Base-by-base conservation (phyloP, 139 green algal genomes). In the Deuterostichococcus epilithicus region DNA sequence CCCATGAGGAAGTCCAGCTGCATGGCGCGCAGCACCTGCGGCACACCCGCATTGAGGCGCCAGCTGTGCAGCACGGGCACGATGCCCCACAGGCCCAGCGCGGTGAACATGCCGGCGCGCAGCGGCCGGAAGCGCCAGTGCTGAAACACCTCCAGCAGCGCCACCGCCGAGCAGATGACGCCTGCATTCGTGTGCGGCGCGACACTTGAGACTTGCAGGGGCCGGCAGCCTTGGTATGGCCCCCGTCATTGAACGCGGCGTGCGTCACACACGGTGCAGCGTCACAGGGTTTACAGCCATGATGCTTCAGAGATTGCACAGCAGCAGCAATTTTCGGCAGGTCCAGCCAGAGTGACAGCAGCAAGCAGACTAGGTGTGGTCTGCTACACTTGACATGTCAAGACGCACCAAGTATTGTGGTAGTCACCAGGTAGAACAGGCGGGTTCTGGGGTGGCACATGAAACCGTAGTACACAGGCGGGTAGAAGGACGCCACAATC, bases 401-500 rank as follows among this genome's bases (percentile, higher is more conserved):
- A n/a, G n/a, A n/a, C n/a, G n/a, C n/a, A 91, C 91, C 93, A 58
- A 97, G 83, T 0, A 85, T 30, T 0, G 82, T 82, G 20, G 88
- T 97, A 26, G 79, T 80, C 10, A 78, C 30, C 1, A 99, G 82
- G 85, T 99, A 99, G 70, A 97, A 86, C 74, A 81, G 78, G 22
- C 78, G 78, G 82, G 79, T 83, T 33, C 44, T 74, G n/a, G 89
- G 90, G 13, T 92, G 30, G 79, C 95, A 98, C 37, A 98, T 65
- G 86, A 99, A 98, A 13, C 80, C 82, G 76, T 99, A 99, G 81
- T 98, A 98, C 5, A 97, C 88, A 1, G 92, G 84, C 5, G 95
- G 95, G 39, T 91, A 94, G 81, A 98, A 98, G n/a, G 94, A 98
- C 5, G 89, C 80, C 23, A 97, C 93, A 71, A 99, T 98, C 22